phyloP scores from a whole-genome alignment of 768 basidiomycete genomes.

The Boletus fagicola region DNA sequence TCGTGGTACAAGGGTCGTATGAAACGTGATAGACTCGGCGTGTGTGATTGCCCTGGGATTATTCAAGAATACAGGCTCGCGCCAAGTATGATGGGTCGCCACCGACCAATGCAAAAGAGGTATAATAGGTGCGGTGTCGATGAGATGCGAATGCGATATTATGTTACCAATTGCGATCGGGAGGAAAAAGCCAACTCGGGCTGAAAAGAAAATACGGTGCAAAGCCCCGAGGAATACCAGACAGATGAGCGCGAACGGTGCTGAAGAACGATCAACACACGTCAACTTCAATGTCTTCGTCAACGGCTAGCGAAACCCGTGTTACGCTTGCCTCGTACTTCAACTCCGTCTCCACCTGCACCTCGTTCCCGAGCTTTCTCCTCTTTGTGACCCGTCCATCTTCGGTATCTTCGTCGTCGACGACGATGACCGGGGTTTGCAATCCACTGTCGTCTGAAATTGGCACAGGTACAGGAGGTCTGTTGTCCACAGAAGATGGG shows the following conservation, averaged over 20 bases:
- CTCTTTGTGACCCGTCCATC: slow-evolving; percentile 57
- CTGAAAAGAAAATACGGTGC: slow-evolving; percentile 5
- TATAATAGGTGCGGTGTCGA: slow-evolving; percentile 16
- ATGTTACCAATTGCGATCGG: slow-evolving; percentile 7
- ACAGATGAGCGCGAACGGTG: background rate
- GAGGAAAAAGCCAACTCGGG: background rate
- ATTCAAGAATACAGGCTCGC: slow-evolving; percentile 22
- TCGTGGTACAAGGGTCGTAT: slow-evolving; percentile 4
- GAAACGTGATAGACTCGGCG: background rate
- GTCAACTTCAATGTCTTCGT: slow-evolving; percentile 33
- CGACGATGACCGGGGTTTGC: slow-evolving; percentile 55
- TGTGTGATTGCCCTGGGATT: slow-evolving; percentile 2
- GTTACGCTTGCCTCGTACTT: background rate
- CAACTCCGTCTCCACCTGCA: background rate
- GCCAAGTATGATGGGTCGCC: slow-evolving; percentile 2
- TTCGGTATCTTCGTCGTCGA: slow-evolving; percentile 56
- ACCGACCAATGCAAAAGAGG: slow-evolving; percentile 16
- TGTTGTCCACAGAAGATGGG: slow-evolving; percentile 16
- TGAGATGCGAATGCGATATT: slow-evolving; percentile 20
- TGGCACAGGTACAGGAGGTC: slow-evolving; percentile 35
- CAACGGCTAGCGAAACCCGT: slow-evolving; percentile 13
- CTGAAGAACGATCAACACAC: slow-evolving; percentile 20
- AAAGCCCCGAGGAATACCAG: background rate
- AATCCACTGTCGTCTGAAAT: slow-evolving; percentile 25
- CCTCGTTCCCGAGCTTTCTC: slow-evolving; percentile 36